Conservation (phyloP, 768 basidiomycete species). For the Auriscalpium vulgare region DNA sequence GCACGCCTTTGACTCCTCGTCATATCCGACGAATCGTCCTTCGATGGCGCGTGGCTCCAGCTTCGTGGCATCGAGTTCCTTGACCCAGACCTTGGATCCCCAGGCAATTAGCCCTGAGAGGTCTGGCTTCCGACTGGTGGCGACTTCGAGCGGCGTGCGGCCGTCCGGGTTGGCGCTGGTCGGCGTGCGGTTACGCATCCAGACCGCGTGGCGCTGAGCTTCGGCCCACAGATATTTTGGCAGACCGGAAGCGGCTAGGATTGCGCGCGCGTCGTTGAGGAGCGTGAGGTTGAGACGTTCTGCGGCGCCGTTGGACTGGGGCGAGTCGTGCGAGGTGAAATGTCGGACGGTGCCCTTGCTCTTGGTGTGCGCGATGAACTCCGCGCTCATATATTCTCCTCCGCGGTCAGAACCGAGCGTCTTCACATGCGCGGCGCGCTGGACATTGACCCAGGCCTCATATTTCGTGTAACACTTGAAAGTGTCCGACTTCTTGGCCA, state of each 20-base stretch:
- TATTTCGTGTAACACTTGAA: neutral
- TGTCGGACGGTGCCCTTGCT: neutral
- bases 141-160: slow-evolving; percentile 21
- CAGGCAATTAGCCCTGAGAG: slow-evolving; percentile 7
- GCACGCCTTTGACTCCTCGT: slow-evolving; percentile 23
- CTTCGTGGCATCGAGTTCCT: slow-evolving; percentile 5
- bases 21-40: slow-evolving; percentile 27
- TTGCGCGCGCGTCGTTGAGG: neutral
- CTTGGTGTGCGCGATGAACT: neutral
- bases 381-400: neutral
- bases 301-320: neutral
- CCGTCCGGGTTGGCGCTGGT: slow-evolving; percentile 5
- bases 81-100: slow-evolving; percentile 14
- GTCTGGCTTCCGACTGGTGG: slow-evolving; percentile 20
- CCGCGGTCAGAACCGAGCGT: neutral
- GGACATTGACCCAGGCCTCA: neutral
- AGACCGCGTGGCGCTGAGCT: slow-evolving; percentile 15
- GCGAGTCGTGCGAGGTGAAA: neutral
- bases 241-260: neutral
- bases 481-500: neutral
- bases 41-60: slow-evolving; percentile 3
- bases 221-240: slow-evolving; percentile 22
- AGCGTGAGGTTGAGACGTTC: neutral
- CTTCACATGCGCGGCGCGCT: neutral
- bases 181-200: slow-evolving; percentile 17